Evolutionary conservation across 352 stramenopile genomes (phyloP).

Genomic region (Pythium guiyangense): DNA sequence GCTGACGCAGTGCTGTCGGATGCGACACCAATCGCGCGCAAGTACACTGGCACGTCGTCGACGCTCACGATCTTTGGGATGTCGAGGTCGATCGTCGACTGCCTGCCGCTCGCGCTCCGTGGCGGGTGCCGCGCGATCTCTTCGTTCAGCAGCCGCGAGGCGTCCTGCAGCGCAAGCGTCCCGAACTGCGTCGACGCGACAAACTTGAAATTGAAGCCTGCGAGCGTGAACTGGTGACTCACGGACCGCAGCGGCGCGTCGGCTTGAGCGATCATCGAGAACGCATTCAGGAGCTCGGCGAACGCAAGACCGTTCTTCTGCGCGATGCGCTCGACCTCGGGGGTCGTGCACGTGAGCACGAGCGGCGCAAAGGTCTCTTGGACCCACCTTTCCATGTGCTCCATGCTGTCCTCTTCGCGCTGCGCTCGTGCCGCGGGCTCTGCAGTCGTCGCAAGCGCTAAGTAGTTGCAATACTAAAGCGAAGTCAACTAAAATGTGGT

Average conservation of each 20-base stretch:
- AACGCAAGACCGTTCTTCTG: slow-evolving; percentile 82
- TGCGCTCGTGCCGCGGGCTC: too few species aligned
- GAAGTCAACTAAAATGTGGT: too few species aligned
- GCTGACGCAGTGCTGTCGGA: slow-evolving; percentile 22
- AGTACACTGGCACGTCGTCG: slow-evolving; percentile 64
- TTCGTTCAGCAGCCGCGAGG: slow-evolving; percentile 57
- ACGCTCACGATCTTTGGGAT: slow-evolving; percentile 49
- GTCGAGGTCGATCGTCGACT: slow-evolving; percentile 47
- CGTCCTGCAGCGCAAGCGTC: slow-evolving; percentile 35
- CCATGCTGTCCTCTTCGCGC: slow-evolving; percentile 20
- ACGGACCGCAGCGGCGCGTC: slow-evolving; percentile 77
- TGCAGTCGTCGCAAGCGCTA: not conserved
- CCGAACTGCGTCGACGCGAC: slow-evolving; percentile 49
- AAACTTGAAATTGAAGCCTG: slow-evolving; percentile 79
- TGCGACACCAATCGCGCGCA: slow-evolving; percentile 46
- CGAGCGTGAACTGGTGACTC: slow-evolving; percentile 53
- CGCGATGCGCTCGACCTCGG: slow-evolving; percentile 73
- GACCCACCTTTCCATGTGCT: slow-evolving; percentile 62
- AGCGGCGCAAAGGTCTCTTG: slow-evolving; percentile 75
- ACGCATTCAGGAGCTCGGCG: slow-evolving; percentile 71
- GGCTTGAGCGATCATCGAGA: slow-evolving; percentile 48
- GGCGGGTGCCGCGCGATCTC: slow-evolving; percentile 54
- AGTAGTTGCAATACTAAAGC: too few species aligned
- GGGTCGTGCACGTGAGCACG: slow-evolving; percentile 72
- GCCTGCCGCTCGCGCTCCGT: slow-evolving; percentile 7